Base-by-base conservation (phyloP, 1,139 yeast genomes). In the Saccharomyces hybrid region DNA sequence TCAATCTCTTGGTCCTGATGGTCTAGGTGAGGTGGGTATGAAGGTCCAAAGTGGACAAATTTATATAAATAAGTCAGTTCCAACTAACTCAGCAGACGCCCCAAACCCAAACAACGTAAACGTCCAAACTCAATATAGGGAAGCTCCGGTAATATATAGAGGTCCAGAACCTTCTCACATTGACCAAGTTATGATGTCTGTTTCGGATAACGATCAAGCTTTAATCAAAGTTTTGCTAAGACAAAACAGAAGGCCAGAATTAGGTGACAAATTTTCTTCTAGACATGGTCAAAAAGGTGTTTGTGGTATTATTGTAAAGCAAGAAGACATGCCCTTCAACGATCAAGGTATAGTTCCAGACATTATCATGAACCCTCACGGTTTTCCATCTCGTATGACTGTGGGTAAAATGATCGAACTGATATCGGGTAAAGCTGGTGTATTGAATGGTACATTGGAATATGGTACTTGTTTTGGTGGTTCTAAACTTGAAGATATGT, bases 361-460 rank as follows among this genome's bases (percentile, higher is more conserved):
- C 73, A 90, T 93, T 61, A 93, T 93, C 66, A 93, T 93, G 96
- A 93, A 93, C 68, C 99, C 99, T 1, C 99, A 93, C 69, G 99
- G 97, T 75, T 93, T 93, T 84, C 99, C 99, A 60, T 91, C 98
- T 44, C 95, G 99, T 78, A 93, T 93, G 99, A 93, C 99, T 50
- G 99, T 93, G 27, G 99, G 99, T 57, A 93, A 93, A 71, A 93
- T 93, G 98, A 85, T 95, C 63, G 99, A 93, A 71, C 78, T 93
- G 60, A 87, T 93, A 28, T 87, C 96, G 32, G 99, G 99, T 63
- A 93, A 93, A 69, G 99, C 99, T 0, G 99, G 99, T 68, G 98
- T 93, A 42, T 74, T 93, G 61, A 88, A 88, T 63, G 99, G 99
- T 5, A 71, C 88, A 2, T 75, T 95, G 58, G 96, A 95, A 69